Conservation (phyloP, 805 yeast genomes). For the Priceomyces castillae region DNA sequence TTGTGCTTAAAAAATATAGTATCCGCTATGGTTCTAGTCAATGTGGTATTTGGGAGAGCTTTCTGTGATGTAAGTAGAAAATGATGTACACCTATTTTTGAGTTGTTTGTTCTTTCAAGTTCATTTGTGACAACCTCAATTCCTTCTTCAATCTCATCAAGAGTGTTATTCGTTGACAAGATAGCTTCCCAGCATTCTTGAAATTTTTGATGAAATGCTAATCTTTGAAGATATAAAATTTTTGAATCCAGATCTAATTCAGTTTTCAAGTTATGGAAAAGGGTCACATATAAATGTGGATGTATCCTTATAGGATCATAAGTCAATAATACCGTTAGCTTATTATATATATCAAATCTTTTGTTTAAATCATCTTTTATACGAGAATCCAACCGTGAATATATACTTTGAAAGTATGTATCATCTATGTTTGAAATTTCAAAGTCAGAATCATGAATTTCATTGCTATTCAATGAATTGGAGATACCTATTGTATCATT, state of each 20-base stretch:
- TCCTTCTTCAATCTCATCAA: constrained; percentile 38
- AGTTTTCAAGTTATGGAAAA: constrained; percentile 14
- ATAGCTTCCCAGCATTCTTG: constrained; percentile 29
- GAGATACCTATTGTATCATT: constrained; percentile 6
- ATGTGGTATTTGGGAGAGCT: constrained; percentile 9
- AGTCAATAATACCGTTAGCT: constrained; percentile 26
- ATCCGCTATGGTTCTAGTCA: constrained; percentile 18
- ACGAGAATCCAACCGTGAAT: constrained; percentile 3
- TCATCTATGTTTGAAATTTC: constrained; percentile 1
- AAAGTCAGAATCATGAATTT: neutral
- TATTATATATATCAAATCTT: constrained; percentile 28
- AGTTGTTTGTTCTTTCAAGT: constrained; percentile 17
- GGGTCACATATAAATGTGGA: constrained; percentile 24
- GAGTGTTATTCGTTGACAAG: constrained; percentile 20
- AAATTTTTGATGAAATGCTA: constrained; percentile 32
- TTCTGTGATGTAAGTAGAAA: constrained; percentile 21
- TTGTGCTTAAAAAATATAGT: constrained; percentile 15
- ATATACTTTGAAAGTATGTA: constrained; percentile 1
- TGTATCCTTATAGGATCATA: constrained; percentile 32
- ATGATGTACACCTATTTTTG: constrained; percentile 25
- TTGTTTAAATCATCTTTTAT: constrained; percentile 17
- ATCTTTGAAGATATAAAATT: constrained; percentile 22
- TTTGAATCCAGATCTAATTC: constrained; percentile 19
- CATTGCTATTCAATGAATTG: constrained; percentile 1
- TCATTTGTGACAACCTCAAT: constrained; percentile 24